Evolutionary conservation across 257 asterid species (phyloP), one percentile per base, ranked within the genome.

Genomic region (Petunia axillaris): DNA sequence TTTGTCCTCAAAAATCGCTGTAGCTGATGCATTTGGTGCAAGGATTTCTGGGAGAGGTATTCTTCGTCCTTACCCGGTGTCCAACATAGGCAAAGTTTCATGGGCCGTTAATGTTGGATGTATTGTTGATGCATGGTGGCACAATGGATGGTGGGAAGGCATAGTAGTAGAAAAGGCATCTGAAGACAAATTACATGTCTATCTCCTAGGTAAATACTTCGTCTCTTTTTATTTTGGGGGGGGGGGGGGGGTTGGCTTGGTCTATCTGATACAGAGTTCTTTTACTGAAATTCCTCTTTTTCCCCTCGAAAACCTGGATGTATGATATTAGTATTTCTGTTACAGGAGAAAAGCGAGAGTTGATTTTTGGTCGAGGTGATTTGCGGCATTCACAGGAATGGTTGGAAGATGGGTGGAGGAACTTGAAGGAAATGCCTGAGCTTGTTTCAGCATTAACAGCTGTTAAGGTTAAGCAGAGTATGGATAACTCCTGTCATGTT

Each of bases 141-240:
- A 93, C 71, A 97, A 90, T 81, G 98, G 96, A 35, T 94, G 98
- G 98, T 94, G 98, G 98, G 97, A 94, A 86, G 98, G 98, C 54
- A 86, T 94, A 58, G 89, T 94, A 35, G 87, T 91, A 77, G 85
- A 82, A 85, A 91, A 85, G 83, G 91, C 89, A 78, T 81, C 87
- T 25, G 82, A 84, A 8, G 90, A 88, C 64, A 62, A 67, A 58
- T 55, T 90, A 0, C 82, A 9, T 38, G 89, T 94, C 64, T 87
- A 93, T 83, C 90, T 94, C 79, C 94, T 96, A 87, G 98, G 98
- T 91, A 67, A 25, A 46, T 67, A 62, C 36, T 39, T 46, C 35
- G 46, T 73, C 46, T 35, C 41, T 6, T 35, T 62, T 2, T 5
- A 35, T 25, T 62, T 35, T 62, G 25, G 40, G 25, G 25, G 25